Base-by-base conservation (phyloP, 2,329 filamentous ascomycete genomes). In the Aspergillus carbonarius region DNA sequence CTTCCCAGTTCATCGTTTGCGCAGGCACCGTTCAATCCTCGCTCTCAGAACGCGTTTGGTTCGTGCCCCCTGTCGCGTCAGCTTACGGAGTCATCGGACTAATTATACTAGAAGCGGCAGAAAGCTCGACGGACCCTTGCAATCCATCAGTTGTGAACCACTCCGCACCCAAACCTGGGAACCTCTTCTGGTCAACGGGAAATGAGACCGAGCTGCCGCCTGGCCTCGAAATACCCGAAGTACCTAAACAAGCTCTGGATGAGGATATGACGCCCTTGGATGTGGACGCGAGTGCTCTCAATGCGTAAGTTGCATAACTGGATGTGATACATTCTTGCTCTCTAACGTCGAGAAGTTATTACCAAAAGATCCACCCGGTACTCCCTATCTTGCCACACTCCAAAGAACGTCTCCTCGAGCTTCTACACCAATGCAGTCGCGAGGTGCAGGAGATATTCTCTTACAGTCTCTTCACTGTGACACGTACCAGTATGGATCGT, bases 1-100 rank as follows among this genome's bases (percentile, higher is more conserved):
- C 72, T 80, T 32, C 73, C 72, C 9, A 74, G 72, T 48, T 72
- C 74, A 17, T 71, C 75, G 3, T 80, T 80, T 59, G 69, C 78
- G 37, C 72, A 77, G 44, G 69, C 73, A 10, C 67, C 69, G 2
- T 75, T 78, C 60, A 72, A 73, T 46, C 60, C 70, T 20, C 74
- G 68, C 17, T 69, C 73, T 12, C 72, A 74, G 30, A 70, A 71
- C 58, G 69, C 72, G 23, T 74, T 75, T 40, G 74, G 74, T 68
- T 64, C 63, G 61, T 66, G 53, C 18, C 32, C 6, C 53, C 20
- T 34, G 39, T 15, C 32, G n/a, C 15, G 39, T 37, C 15, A 3
- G 35, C 18, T 12, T 20, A 7, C 5, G 12, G 8, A 20, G 10
- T 60, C 15, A 46, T 27, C 51, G 44, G 42, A 59, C 62, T 66